Conservation (phyloP, 805 yeast genomes). For the Kuraishia molischiana region DNA sequence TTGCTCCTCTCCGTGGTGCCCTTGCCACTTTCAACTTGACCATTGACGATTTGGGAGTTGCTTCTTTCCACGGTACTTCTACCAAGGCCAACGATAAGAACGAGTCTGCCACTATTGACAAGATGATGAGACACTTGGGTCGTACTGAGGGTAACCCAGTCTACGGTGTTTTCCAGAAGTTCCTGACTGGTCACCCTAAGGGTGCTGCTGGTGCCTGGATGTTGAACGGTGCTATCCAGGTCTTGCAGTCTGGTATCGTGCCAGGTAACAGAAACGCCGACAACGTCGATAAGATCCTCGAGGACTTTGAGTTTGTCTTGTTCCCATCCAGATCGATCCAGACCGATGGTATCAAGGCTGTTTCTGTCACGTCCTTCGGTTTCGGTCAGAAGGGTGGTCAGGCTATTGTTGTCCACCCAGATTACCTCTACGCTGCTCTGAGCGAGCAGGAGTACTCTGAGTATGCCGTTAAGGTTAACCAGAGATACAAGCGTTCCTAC, state of each 20-base stretch:
- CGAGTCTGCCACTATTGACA: constrained; percentile 84
- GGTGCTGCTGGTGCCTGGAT: constrained; percentile 99
- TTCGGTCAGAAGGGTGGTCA: constrained; percentile 99
- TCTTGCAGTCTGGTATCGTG: constrained; percentile 83
- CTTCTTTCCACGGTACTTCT: constrained; percentile 99
- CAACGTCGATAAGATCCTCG: constrained; percentile 77
- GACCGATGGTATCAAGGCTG: constrained; percentile 97
- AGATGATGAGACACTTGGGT: constrained; percentile 92
- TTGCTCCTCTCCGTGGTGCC: constrained; percentile 95
- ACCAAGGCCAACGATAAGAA: constrained; percentile 98
- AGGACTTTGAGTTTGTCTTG: constrained; percentile 79
- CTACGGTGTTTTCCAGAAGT: constrained; percentile 97
- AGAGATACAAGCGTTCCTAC: constrained; percentile 85
- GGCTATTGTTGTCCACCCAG: constrained; percentile 86
- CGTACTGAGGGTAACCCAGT: constrained; percentile 97
- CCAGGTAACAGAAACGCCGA: constrained; percentile 99
- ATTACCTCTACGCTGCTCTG: constrained; percentile 81
- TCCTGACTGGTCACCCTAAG: constrained; percentile 99
- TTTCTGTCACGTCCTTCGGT: constrained; percentile 94
- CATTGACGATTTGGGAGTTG: constrained; percentile 90
- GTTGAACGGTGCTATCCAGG: constrained; percentile 96
- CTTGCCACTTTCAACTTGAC: constrained; percentile 89
- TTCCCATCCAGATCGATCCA: constrained; percentile 90
- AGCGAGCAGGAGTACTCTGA: constrained; percentile 60
- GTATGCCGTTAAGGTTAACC: constrained; percentile 60